Evolutionary conservation across 1,284 basidiomycete species (phyloP), one percentile per base, ranked within the genome.

Genomic region (Ganoderma lingzhi): DNA sequence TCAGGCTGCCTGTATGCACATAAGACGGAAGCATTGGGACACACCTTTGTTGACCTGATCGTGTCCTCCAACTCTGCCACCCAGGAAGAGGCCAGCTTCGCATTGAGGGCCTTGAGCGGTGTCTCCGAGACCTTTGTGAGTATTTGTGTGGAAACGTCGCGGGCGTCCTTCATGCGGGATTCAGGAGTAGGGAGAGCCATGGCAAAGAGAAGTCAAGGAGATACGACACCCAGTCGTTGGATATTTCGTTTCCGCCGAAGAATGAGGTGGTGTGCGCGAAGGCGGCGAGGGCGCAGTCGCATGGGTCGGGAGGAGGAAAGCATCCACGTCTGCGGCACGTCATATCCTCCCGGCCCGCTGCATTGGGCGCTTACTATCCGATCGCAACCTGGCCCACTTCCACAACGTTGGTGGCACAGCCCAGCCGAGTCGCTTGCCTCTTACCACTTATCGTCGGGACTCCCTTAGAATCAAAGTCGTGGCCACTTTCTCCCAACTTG

Each of bases 151-250:
- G 91, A 90, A 10, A 90, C 85, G 80, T 93, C 91, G 73, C 88
- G 86, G 48, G 84, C 82, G 72, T 80, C 76, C 65, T 83, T 78
- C 70, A 80, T 81, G 62, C 88, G 87, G 35, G 92, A 91, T 93
- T 87, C 78, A 70, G 91, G 92, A 71, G 65, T 9, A 9, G 88
- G 87, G 79, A 93, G 93, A 45, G 92, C 88, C 92, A 94, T 94
- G 74, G 39, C 19, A 45, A 14, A 42, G 30, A 28, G 39, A 28
- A n/a, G 58, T 12, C 2, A 39, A 12, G 12, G 37, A 6, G 10
- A 19, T 2, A 10, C 15, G 17, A 2, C 15, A 19, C 30, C 32
- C 14, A 9, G 35, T n/a, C 17, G 35, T 30, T 4, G 14, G 12
- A 39, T 10, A 39, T 23, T 35, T 59, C 17, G 56, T 35, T 9